These are phyloP conservation scores for Septoria petroselini DNA, from an alignment of 2,329 filamentous ascomycete species.

Conservation along the genomic window DNA sequence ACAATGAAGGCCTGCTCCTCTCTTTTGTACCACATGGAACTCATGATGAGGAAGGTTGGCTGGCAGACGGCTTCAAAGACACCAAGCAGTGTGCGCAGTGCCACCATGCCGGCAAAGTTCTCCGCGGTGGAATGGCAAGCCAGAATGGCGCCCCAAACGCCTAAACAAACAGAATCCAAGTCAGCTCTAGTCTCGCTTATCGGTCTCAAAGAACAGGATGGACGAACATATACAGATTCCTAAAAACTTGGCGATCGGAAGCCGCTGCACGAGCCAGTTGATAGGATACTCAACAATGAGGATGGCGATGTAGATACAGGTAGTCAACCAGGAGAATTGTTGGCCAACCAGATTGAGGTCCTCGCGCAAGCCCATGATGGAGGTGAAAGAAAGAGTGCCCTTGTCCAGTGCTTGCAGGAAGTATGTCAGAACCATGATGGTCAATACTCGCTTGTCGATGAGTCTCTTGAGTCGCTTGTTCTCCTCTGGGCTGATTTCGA, in stretches of 20 bases:
- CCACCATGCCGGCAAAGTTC: slow-evolving; percentile 59
- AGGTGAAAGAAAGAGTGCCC: slow-evolving; percentile 61
- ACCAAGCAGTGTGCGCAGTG: slow-evolving; percentile 64
- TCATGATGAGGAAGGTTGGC: slow-evolving; percentile 65
- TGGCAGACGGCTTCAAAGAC: slow-evolving; percentile 70
- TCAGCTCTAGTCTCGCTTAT: too few relatives aligned
- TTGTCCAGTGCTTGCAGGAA: slow-evolving; percentile 70
- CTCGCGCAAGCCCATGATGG: slow-evolving; percentile 59
- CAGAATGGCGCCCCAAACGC: slow-evolving; percentile 61
- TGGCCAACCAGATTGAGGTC: slow-evolving; percentile 45
- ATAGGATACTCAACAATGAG: slow-evolving; percentile 70
- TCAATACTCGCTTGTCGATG: slow-evolving; percentile 66
- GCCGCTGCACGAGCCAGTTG: slow-evolving; percentile 59
- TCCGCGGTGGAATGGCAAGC: slow-evolving; percentile 60
- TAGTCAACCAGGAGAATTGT: slow-evolving; percentile 69
- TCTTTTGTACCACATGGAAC: slow-evolving; percentile 67
- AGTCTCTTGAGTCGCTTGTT: slow-evolving; percentile 59
- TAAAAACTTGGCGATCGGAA: slow-evolving; percentile 61
- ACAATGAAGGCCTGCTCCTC: slow-evolving; percentile 65
- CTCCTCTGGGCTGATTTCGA: slow-evolving; percentile 60
- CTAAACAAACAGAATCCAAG: too few relatives aligned
- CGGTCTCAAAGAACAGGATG: too few relatives aligned
- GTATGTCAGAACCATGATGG: slow-evolving; percentile 70
- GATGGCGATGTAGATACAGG: slow-evolving; percentile 70
- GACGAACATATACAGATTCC: slow-evolving; percentile 53